These are phyloP conservation scores for Marasmius tenuissimus DNA, from an alignment of 1,284 basidiomycete genomes.

Conservation along the genomic window DNA sequence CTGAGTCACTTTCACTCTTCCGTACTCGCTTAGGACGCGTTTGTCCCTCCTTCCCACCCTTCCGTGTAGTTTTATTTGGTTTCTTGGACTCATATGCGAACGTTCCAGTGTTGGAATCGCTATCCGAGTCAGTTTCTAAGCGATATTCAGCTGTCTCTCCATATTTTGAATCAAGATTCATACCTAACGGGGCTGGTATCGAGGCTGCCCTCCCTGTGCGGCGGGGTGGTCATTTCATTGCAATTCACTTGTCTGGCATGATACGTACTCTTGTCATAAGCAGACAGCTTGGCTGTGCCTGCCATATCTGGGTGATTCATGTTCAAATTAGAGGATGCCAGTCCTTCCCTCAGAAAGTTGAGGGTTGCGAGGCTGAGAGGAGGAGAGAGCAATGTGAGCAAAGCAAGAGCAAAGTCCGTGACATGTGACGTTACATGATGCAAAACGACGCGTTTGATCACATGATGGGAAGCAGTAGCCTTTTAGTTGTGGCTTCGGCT, in stretches of 20 bases:
- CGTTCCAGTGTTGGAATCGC: slow-evolving; percentile 53
- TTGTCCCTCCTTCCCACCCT: slow-evolving; percentile 2
- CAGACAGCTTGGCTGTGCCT: background rate
- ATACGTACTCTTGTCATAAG: background rate
- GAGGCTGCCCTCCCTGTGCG: background rate
- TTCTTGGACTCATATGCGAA: slow-evolving; percentile 37
- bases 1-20: slow-evolving; percentile 10
- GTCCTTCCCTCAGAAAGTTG: too few species aligned
- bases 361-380: background rate
- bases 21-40: slow-evolving; percentile 4
- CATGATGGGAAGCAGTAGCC: background rate
- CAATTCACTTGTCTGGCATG: background rate
- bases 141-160: background rate
- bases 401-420: background rate
- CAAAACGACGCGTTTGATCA: background rate
- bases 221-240: background rate
- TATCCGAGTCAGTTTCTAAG: slow-evolving; percentile 46
- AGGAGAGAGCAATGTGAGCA: background rate
- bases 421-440: background rate
- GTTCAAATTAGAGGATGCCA: too few species aligned
- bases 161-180: background rate
- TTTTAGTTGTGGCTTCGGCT: background rate
- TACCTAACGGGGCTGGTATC: slow-evolving; percentile 7
- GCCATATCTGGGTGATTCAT: background rate
- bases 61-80: slow-evolving; percentile 29